These are phyloP conservation scores for Moelleriella libera DNA, from an alignment of 2,329 filamentous ascomycete species.

Conservation along the genomic window DNA sequence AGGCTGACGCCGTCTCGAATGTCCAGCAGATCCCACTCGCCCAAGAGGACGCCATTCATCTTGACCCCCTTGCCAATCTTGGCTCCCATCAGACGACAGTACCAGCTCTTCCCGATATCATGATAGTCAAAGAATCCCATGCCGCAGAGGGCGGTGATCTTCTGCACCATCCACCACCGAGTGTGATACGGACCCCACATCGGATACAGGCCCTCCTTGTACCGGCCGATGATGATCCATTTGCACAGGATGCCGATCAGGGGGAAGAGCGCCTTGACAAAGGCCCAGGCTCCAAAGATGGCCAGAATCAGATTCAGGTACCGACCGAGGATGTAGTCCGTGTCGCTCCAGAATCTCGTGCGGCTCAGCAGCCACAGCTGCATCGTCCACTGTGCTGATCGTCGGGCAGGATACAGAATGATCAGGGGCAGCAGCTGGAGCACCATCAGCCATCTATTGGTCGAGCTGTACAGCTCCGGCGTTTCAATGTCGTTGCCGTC, in stretches of 20 bases:
- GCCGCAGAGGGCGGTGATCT: conserved; percentile 33
- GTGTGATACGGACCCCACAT: conserved; percentile 47
- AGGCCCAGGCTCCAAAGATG: conserved; percentile 25
- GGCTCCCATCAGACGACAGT: conserved; percentile 36
- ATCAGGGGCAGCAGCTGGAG: conserved; percentile 35
- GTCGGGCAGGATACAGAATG: conserved; percentile 34
- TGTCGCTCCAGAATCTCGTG: conserved; percentile 23
- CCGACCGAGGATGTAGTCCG: conserved; percentile 24
- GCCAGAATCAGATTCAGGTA: conserved; percentile 31
- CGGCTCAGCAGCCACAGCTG: conserved; percentile 33
- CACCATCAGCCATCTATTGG: conserved; percentile 30
- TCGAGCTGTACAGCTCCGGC: conserved; percentile 31
- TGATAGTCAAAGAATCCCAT: conserved; percentile 27
- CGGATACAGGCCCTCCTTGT: conserved; percentile 37
- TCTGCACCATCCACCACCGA: conserved; percentile 43
- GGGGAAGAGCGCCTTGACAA: conserved; percentile 26
- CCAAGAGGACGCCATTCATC: conserved; percentile 26
- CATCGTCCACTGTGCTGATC: conserved; percentile 34
- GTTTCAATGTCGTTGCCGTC: conserved; percentile 16
- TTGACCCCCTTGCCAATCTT: conserved; percentile 36
- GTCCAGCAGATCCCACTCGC: conserved; percentile 41
- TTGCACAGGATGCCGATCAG: conserved; percentile 33
- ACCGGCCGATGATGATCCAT: conserved; percentile 39
- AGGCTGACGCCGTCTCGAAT: conserved; percentile 34
- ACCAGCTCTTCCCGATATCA: conserved; percentile 24